Percentiles rank a stretch among this genome's conserved stretches.
These are phyloP conservation scores for Rhodotorula sp. DNA, from an alignment of 1,284 basidiomycete genomes.

Conservation along the genomic window DNA sequence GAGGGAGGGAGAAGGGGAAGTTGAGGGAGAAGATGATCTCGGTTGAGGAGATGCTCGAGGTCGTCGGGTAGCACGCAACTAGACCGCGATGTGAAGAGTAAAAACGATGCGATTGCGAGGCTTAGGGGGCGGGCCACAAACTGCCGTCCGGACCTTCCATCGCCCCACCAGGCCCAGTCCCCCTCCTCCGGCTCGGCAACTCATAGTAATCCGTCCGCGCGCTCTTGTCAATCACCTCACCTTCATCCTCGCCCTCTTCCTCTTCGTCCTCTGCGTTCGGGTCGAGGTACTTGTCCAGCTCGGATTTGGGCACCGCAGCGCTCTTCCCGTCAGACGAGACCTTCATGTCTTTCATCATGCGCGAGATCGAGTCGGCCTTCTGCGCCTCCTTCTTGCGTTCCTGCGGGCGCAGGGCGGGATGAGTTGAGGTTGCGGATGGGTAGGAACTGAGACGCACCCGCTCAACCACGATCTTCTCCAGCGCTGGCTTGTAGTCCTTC, in stretches of 20 bases:
- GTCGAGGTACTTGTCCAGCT: conserved; percentile 53
- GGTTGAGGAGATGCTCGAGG: conserved; percentile 41
- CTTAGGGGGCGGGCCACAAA: conserved; percentile 33
- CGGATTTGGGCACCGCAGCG: conserved; percentile 57
- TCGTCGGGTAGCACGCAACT: conserved; percentile 10
- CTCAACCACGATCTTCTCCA: conserved; percentile 63
- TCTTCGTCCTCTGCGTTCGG: conserved; percentile 60
- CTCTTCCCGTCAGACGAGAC: conserved; percentile 54
- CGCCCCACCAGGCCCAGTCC: conserved; percentile 8
- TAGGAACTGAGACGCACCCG: conserved; percentile 31
- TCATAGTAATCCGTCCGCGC: conserved; percentile 35
- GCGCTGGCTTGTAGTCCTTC: conserved; percentile 84
- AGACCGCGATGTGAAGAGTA: background rate
- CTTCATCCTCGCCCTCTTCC: conserved; percentile 50
- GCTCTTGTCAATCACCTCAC: conserved; percentile 50
- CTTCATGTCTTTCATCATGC: conserved; percentile 81
- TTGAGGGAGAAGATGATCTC: conserved; percentile 43
- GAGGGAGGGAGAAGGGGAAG: conserved; percentile 40
- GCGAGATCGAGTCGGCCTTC: conserved; percentile 65
- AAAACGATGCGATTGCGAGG: background rate
- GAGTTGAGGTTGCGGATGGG: background rate
- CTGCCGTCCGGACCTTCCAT: conserved; percentile 29
- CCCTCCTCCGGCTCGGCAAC: conserved; percentile 21
- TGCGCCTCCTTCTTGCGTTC: conserved; percentile 59
- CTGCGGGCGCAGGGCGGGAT: background rate